A percentile compares a stretch with the other conserved stretches of the same genome.
These are phyloP conservation scores for Rhizopus stolonifer DNA, from an alignment of 371 early-diverging fungal species.

Conservation along the genomic window DNA sequence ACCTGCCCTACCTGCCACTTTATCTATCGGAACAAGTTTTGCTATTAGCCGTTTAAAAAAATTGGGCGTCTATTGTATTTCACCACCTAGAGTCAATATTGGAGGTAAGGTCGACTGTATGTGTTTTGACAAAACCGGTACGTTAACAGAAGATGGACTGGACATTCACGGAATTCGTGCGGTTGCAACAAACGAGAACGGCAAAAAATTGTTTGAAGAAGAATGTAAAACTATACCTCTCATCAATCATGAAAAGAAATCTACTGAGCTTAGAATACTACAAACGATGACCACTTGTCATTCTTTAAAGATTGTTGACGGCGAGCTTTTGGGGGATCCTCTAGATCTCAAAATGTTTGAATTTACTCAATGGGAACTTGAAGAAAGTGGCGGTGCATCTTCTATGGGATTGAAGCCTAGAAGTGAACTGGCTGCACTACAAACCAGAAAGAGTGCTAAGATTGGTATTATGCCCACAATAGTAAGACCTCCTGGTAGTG, in stretches of 20 bases:
- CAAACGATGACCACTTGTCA: constrained; percentile 96
- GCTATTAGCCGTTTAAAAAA: constrained; percentile 85
- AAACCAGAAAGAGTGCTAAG: constrained; percentile 40
- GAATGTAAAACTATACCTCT: constrained; percentile 30
- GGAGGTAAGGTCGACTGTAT: constrained; percentile 95
- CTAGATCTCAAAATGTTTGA: constrained; percentile 99
- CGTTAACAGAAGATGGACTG: constrained; percentile 97
- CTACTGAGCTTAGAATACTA: constrained; percentile 43
- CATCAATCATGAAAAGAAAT: constrained; percentile 17
- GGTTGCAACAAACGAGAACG: constrained; percentile 21
- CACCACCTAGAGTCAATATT: constrained; percentile 93
- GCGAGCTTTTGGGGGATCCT: constrained; percentile 95
- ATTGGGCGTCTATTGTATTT: constrained; percentile 90
- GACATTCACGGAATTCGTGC: constrained; percentile 91
- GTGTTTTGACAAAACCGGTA: constrained; percentile 99
- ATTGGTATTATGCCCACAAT: constrained; percentile 76
- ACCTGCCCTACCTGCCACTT: constrained; percentile 95
- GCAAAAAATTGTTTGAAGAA: constrained; percentile 38
- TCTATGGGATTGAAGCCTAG: constrained; percentile 41
- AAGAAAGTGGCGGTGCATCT: constrained; percentile 70
- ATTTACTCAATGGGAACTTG: constrained; percentile 89
- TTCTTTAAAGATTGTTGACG: constrained; percentile 89
- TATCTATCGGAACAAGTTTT: constrained; percentile 96
- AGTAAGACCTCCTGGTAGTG: constrained; percentile 79
- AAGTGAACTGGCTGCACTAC: constrained; percentile 33